Evolutionary conservation across 1,284 basidiomycete species (phyloP).

Genomic region (Amylostereum areolatum): DNA sequence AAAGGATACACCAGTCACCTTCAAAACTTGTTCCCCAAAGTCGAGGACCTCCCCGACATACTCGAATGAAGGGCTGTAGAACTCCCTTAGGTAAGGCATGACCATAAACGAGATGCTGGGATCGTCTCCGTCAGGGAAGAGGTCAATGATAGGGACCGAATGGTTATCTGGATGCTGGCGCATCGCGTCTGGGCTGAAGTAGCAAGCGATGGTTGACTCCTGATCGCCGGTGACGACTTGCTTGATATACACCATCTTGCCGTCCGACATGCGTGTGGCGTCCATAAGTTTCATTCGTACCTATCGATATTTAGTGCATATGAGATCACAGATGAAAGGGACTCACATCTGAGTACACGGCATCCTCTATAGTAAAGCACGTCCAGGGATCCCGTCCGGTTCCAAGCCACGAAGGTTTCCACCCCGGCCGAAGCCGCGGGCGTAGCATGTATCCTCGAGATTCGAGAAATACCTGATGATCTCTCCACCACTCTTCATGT

Average conservation of each 20-base stretch:
- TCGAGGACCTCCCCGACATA: conserved; percentile 20
- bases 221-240: background rate
- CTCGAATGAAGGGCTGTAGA: conserved; percentile 16
- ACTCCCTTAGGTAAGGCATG: conserved; percentile 19
- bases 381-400: background rate
- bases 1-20: conserved; percentile 15
- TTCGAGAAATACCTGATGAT: background rate
- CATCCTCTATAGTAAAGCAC: background rate
- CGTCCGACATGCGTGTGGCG: conserved; percentile 1
- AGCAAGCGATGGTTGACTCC: background rate
- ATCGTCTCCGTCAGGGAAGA: conserved; percentile 13
- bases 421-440: background rate
- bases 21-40: conserved; percentile 19
- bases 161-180: background rate
- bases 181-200: background rate
- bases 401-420: background rate
- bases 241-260: conserved; percentile 2
- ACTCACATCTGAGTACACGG: background rate
- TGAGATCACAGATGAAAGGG: too few relatives aligned
- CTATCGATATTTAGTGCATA: background rate
- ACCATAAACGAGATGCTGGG: conserved; percentile 12
- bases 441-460: background rate
- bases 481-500: background rate
- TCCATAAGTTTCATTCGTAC: background rate
- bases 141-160: conserved; percentile 12